Evolutionary conservation across 495 filamentous ascomycete species (phyloP).

Genomic region (Neurospora africana): DNA sequence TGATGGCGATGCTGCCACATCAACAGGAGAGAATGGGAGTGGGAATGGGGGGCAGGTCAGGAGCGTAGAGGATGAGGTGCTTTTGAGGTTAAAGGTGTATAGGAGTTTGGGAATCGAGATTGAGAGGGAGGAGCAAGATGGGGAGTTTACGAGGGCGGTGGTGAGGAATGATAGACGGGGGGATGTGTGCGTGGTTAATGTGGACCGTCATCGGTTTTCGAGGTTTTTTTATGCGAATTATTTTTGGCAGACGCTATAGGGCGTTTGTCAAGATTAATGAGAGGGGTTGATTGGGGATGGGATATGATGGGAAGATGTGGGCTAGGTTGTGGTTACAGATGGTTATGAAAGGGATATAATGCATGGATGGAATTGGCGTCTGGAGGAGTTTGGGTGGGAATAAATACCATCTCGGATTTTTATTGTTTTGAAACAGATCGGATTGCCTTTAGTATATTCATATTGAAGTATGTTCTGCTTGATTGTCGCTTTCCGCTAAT

Average conservation of each 20-base stretch:
- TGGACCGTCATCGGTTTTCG: constrained; percentile 76
- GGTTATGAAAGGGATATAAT: not conserved
- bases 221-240: constrained; percentile 91
- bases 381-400: not conserved
- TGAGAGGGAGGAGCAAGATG: constrained; percentile 62
- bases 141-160: constrained; percentile 71
- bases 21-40: not conserved
- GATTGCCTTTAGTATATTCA: not conserved
- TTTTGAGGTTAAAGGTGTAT: constrained; percentile 80
- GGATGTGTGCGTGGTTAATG: constrained; percentile 89
- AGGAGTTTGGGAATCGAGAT: constrained; percentile 83
- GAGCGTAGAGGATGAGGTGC: constrained; percentile 40
- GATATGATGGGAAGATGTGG: not conserved
- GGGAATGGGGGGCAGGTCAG: constrained; percentile 10
- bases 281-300: not conserved
- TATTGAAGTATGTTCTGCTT: not conserved
- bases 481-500: not conserved
- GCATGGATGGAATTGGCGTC: not conserved
- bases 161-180: constrained; percentile 79
- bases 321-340: not conserved
- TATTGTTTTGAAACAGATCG: not conserved
- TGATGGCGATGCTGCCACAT: constrained; percentile 40
- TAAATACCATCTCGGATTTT: not conserved
- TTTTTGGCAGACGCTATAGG: constrained; percentile 80
- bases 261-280: not conserved